These are phyloP conservation scores for Blastobotrys mokoenaii DNA, from an alignment of 805 yeast species.

Conservation along the genomic window DNA sequence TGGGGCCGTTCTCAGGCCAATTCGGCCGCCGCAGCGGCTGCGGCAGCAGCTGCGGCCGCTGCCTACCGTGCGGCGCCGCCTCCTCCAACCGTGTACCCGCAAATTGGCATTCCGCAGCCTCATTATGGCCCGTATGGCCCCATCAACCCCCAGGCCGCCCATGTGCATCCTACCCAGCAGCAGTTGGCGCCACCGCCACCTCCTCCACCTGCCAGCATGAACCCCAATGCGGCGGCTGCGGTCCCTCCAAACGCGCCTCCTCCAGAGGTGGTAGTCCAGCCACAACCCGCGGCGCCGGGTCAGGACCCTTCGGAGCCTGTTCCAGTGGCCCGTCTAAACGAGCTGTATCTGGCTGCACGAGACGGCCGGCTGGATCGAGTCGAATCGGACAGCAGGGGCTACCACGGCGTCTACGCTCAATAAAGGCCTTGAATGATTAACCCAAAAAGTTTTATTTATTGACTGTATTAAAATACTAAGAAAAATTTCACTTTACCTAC, in stretches of 20 bases:
- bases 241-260: not conserved
- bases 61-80: conserved; percentile 27
- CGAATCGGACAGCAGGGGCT: conserved; percentile 39
- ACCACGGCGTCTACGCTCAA: conserved; percentile 35
- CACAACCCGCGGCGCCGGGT: conserved; percentile 20
- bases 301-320: conserved; percentile 31
- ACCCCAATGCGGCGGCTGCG: not conserved
- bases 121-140: conserved; percentile 30
- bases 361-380: conserved; percentile 48
- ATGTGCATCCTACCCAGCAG: conserved; percentile 13
- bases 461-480: too few species aligned
- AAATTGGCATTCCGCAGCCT: conserved; percentile 26
- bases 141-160: conserved; percentile 22
- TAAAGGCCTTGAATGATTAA: conserved; percentile 8
- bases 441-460: too few species aligned
- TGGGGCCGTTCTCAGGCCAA: conserved; percentile 66
- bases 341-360: conserved; percentile 45
- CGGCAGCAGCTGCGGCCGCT: conserved; percentile 4
- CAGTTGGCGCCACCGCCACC: conserved; percentile 2
- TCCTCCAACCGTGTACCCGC: conserved; percentile 28
- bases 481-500: too few species aligned
- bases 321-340: conserved; percentile 39
- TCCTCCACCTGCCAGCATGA: conserved; percentile 4
- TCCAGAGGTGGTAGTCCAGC: not conserved
- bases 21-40: conserved; percentile 12